Evolutionary conservation across 1,284 basidiomycete genomes (phyloP), one percentile per base, ranked within the genome.

Genomic region (Sporisorium graminicola): DNA sequence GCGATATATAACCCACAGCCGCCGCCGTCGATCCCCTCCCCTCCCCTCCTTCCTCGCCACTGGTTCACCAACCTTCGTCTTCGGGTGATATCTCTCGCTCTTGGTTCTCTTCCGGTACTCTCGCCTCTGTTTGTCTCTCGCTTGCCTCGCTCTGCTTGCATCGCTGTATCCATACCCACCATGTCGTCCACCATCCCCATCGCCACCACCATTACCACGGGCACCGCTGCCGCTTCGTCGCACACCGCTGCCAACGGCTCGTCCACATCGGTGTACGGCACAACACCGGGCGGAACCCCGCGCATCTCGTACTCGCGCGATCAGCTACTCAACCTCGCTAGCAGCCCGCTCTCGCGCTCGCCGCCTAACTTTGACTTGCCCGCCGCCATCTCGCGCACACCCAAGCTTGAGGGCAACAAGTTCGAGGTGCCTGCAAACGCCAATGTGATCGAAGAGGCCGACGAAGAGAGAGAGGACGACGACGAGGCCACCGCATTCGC

Each of bases 291-390:
- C 27, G 79, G 74, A 18, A 75, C 78, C 5, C 52, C 79, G 0
- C 58, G 80, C 2, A 80, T 79, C 55, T 72, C 67, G 13, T 81
- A 81, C 43, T 78, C 80, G 14, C 65, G 80, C 18, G 78, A 81
- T 27, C 66, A 81, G 55, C 65, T 81, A 9, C 70, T 81, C 46
- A 56, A 60, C 18, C 60, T 81, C 18, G 80, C 80, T 20, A 64
- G 66, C 0, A 61, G 54, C 2, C 80, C 80, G 8, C 67, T 81
- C 8, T 74, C 79, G 3, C 40, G 58, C 0, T 68, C 69, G 7
- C 68, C 76, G 6, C 65, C 76, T 3, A 58, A 50, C 1, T 56
- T 71, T 3, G 22, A 53, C 29, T 18, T 46, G 12, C 65, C 62
- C 0, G 57, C 57, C 1, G 52, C 52, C 1, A 63, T 63, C 59